These are phyloP conservation scores for Limnomonas spitsbergensis DNA, from an alignment of 139 green algal genomes.

Conservation along the genomic window DNA sequence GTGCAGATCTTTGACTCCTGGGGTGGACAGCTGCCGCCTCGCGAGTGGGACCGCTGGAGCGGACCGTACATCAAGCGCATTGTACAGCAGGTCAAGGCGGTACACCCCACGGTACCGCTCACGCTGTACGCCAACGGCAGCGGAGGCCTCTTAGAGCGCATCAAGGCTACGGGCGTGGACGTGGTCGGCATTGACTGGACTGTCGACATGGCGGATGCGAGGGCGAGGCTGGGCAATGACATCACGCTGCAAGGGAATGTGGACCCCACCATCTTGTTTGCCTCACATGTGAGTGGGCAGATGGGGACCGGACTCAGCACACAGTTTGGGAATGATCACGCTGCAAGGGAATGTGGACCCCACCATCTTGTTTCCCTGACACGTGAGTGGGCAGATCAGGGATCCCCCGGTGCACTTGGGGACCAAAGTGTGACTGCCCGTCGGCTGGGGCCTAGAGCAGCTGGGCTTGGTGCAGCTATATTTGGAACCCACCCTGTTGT, in stretches of 20 bases:
- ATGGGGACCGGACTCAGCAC: no score
- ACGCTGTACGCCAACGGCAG: constrained; percentile 95
- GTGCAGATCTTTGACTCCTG: constrained; percentile 94
- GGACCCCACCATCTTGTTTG: constrained; percentile 91
- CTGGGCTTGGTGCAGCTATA: no score
- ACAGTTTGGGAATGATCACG: no score
- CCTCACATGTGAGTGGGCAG: constrained; percentile 45
- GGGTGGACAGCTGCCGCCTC: constrained; percentile 73
- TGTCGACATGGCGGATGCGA: constrained; percentile 92
- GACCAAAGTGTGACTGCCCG: no score
- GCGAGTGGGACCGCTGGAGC: constrained; percentile 86
- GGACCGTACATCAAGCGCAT: constrained; percentile 90
- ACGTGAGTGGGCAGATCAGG: no score
- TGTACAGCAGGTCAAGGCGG: constrained; percentile 65
- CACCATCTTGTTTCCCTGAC: constrained; percentile 78
- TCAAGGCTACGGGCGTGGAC: constrained; percentile 50
- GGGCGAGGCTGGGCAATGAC: constrained; percentile 65
- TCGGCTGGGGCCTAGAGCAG: no score
- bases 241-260: constrained; percentile 92
- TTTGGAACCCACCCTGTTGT: no score
- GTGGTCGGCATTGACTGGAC: constrained; percentile 95
- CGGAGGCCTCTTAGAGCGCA: constrained; percentile 90
- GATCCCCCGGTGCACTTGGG: no score
- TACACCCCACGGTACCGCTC: constrained; percentile 78
- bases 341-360: constrained; percentile 97